Conservation (phyloP, 805 yeast genomes). For the Candida bentonensis region DNA sequence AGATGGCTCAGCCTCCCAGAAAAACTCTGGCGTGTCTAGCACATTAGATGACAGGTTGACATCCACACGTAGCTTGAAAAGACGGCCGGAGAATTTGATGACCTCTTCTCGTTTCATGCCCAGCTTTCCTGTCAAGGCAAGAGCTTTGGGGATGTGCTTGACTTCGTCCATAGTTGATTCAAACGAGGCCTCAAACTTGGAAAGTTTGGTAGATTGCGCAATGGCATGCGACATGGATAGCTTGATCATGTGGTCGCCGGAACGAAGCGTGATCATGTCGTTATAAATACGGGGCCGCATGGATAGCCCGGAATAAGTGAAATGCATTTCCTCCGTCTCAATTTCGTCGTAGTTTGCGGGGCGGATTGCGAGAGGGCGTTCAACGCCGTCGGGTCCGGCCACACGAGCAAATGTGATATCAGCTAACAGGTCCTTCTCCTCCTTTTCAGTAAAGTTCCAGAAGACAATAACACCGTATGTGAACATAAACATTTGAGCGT, state of each 20-base stretch:
- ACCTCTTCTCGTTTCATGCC: conserved; percentile 78
- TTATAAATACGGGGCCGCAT: conserved; percentile 47
- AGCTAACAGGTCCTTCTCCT: conserved; percentile 86
- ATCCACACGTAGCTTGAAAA: conserved; percentile 83
- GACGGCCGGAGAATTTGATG: conserved; percentile 74
- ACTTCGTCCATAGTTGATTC: conserved; percentile 71
- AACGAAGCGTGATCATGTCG: conserved; percentile 81
- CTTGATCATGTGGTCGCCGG: conserved; percentile 87
- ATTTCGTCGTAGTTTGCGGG: conserved; percentile 75
- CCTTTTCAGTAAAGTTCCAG: conserved; percentile 89
- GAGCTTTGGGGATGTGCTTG: conserved; percentile 74
- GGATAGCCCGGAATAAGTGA: conserved; percentile 34
- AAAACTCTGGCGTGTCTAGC: conserved; percentile 88
- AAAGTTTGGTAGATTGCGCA: conserved; percentile 87
- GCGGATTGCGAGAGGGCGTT: conserved; percentile 38
- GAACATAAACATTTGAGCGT: conserved; percentile 74
- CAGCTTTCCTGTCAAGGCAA: conserved; percentile 79
- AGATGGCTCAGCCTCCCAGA: conserved; percentile 92
- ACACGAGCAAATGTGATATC: conserved; percentile 61
- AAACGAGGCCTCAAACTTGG: conserved; percentile 85
- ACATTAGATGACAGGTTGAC: conserved; percentile 85
- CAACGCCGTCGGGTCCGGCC: conserved; percentile 4
- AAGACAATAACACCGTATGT: conserved; percentile 94
- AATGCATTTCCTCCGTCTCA: conserved; percentile 80
- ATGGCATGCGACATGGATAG: conserved; percentile 91